Evolutionary conservation across 345 rosid genomes (phyloP).

Genomic region (Eutrema japonicum): DNA sequence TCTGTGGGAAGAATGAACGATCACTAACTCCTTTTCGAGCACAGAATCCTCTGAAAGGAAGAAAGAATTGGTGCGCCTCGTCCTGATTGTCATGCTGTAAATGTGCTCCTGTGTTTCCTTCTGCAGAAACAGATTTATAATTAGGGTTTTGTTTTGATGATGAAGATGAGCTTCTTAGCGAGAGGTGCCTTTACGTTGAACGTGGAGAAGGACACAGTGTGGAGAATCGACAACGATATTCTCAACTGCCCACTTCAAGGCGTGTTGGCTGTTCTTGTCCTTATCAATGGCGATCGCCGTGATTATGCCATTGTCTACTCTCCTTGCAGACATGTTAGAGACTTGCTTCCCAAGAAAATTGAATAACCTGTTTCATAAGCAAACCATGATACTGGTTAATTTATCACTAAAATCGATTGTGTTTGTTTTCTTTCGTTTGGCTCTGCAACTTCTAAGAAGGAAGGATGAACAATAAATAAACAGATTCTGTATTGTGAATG

Average conservation of each 20-base stretch:
- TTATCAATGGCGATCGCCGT: constrained; percentile 71
- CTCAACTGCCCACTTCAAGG: constrained; percentile 78
- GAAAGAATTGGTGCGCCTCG: constrained; percentile 56
- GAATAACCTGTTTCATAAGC: constrained; percentile 14
- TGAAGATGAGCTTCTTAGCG: constrained; percentile 1
- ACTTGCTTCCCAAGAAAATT: constrained; percentile 34
- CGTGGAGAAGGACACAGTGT: constrained; percentile 69
- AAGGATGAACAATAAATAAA: constrained; percentile 25
- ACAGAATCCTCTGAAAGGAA: constrained; percentile 70
- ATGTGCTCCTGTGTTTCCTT: constrained; percentile 39
- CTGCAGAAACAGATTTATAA: constrained; percentile 20
- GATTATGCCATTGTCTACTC: constrained; percentile 23
- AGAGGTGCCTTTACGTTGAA: constrained; percentile 37
- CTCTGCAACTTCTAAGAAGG: constrained; percentile 25
- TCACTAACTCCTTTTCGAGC: constrained; percentile 68
- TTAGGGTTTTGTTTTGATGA: constrained; percentile 12
- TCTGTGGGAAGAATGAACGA: neutral
- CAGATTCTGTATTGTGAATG: constrained; percentile 15
- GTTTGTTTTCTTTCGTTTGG: constrained; percentile 16
- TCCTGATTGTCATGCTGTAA: constrained; percentile 42
- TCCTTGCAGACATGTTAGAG: constrained; percentile 39
- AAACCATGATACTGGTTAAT: neutral
- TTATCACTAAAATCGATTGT: constrained; percentile 17
- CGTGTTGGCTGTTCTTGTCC: constrained; percentile 83
- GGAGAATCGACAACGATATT: constrained; percentile 61